Evolutionary conservation across 169 alveolate genomes (phyloP), one percentile per base, ranked within the genome.

Genomic region (Plasmodium sp.): DNA sequence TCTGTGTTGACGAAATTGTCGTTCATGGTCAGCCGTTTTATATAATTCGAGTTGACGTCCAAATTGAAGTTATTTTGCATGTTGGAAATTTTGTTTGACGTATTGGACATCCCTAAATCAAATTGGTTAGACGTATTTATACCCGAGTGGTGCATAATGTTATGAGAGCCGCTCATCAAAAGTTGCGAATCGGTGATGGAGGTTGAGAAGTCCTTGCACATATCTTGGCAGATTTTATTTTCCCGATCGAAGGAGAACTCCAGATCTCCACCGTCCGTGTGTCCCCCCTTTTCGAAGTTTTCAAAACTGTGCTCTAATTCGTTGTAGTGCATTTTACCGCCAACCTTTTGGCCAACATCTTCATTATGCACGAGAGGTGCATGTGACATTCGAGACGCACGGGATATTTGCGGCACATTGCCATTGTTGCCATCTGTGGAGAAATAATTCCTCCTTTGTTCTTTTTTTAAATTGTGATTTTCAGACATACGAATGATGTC

Each of bases 1-100:
- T 90, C 82, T n/a, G 83, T 62, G 74, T 90, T 90, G 48, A 80
- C 94, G 73, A 58, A 90, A 80, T 90, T 79, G 18, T 81, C 77
- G 31, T 80, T 90, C 94, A 80, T 67, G 4, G 90, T 62, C 54
- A 90, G 82, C 83, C 74, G 71, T 33, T 39, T 67, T 22, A 90
- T 79, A 58, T 90, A 80, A 90, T 90, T 80, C n/a, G 92, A 62
- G 22, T 71, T 58, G 16, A 18, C 67, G 51, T 90, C 45, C 33
- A 81, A n/a, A 41, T 71, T 36, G 16, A 18, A 74, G 27, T 54
- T 73, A 51, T 75, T 48, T 16, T 51, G 71, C 62, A 43, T 74
- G 62, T 84, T 67, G 48, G 54, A 41, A 71, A 18, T 72, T 43
- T 72, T 71, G 10, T 56, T 75, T 77, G 86, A 86, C 39, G 43